Conservation (phyloP, 2,329 filamentous ascomycete species). For the Fusarium tuaranense region DNA sequence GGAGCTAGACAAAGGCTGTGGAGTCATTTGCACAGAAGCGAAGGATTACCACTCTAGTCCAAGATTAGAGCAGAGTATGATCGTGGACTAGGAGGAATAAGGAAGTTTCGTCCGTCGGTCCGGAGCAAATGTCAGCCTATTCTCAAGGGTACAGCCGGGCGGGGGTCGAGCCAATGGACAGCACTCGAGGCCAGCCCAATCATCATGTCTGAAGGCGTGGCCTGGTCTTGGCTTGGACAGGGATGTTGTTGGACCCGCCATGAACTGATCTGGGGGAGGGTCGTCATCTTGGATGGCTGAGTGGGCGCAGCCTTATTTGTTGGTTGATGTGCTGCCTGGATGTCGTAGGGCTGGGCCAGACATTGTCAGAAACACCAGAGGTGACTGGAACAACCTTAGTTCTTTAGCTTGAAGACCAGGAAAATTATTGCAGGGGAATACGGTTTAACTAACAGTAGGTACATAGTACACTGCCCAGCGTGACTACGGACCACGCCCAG, state of each 20-base stretch:
- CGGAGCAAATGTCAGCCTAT: neutral
- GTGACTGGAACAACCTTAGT: neutral
- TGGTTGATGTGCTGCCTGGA: neutral
- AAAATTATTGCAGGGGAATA: neutral
- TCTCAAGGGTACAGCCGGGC: neutral
- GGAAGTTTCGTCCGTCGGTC: neutral
- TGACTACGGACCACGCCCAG: neutral
- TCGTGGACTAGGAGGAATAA: neutral
- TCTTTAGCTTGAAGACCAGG: neutral
- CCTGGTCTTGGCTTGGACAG: neutral
- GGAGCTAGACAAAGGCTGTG: neutral
- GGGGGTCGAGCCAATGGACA: neutral
- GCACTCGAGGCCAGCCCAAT: neutral
- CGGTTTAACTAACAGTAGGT: neutral
- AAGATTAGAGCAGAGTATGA: neutral
- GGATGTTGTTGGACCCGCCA: neutral
- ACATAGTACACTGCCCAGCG: neutral
- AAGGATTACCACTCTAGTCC: neutral
- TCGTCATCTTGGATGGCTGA: neutral
- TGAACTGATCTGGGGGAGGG: neutral
- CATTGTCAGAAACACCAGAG: neutral
- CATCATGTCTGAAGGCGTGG: neutral
- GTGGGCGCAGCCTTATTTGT: neutral
- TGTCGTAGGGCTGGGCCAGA: neutral
- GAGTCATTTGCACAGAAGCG: neutral